Base-by-base conservation (phyloP, 2,329 filamentous ascomycete species). In the Ophiosphaerella herpotricha region DNA sequence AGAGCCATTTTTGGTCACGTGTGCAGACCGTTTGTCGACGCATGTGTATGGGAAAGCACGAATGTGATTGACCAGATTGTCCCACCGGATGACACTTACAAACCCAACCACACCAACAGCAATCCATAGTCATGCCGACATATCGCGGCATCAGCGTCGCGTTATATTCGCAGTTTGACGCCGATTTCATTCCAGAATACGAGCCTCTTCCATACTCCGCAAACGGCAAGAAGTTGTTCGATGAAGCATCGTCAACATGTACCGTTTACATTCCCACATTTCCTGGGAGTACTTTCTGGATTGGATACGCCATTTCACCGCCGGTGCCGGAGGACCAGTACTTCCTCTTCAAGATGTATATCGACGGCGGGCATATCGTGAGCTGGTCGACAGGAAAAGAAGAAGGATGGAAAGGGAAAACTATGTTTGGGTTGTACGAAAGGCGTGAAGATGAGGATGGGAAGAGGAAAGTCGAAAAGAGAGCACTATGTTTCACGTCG, bases 321-420 rank as follows among this genome's bases (percentile, higher is more conserved):
- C 69, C 68, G 3, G 56, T 71, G 1, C 69, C 68, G 3, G 60
- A 58, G 1, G 63, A 58, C 1, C 59, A 70, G 32, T 63, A 66
- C 52, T 78, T 74, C 50, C 72, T 78, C 51, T 80, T 80, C 72
- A 80, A 80, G 58, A 62, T 80, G 26, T 74, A 73, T 54, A 62
- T 78, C 52, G 68, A 75, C 32, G 71, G 67, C 13, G 58, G 58
- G 23, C 66, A 69, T 26, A 55, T 78, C 12, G 61, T 77, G 8
- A 78, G 66, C 51, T 81, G 78, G 78, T 72, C 74, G 2, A 70
- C 70, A 1, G 76, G 75, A 2, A 71, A 70, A 41, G 66, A 74
- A 13, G 69, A 80, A 11, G 60, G 58, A 3, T 80, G 72, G 70
- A 65, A 60, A 14, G 78, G 78, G 0, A 77, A 76, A 56, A 74